Base-by-base conservation (phyloP, 1,139 yeast genomes). In the Petasospora rhodanensis region DNA sequence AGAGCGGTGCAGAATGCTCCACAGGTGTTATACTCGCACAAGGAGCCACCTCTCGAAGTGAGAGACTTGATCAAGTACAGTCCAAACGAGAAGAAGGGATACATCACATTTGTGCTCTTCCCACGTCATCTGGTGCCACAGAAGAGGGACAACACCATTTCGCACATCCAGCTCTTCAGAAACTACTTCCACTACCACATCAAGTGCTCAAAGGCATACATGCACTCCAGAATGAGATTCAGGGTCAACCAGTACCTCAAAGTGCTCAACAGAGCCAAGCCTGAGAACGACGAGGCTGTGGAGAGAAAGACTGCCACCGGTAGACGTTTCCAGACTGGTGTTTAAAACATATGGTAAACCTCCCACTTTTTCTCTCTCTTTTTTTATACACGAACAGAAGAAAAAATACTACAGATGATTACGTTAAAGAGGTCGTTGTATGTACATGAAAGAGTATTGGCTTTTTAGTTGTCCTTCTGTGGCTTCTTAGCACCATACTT, bases 1-100 rank as follows among this genome's bases (percentile, higher is more conserved):
- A 77, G 97, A 57, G 84, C 95, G 11, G 93, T 91, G 40, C 98
- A 93, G 63, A 89, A 94, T 33, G 96, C 98, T 2, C 98, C 99
- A 15, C 99, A 93, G 66, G 99, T 91, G 34, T 73, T 93, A 53
- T 89, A 83, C 56, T 79, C 94, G 11, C 91, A 81, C 52, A 73
- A 71, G 45, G 96, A 86, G 47, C 85, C 96, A n/a, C 99, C 99
- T 9, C 69, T 86, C 54, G 99, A 91, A 59, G 78, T 93, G 42
- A 62, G 78, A 43, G 56, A 62, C 47, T 45, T 62, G 33, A 58
- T 52, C 9, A 59, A 53, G 26, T 51, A 58, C 31, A 57, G 53
- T 21, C 61, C 60, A 24, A 68, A 70, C 42, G 79, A 78, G 26
- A 73, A 74, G 49, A 79, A 76, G 56, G 81, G 89, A 5, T 82